phyloP scores from a whole-genome alignment of 176 grass and related monocot species.

The Phragmites australis region DNA sequence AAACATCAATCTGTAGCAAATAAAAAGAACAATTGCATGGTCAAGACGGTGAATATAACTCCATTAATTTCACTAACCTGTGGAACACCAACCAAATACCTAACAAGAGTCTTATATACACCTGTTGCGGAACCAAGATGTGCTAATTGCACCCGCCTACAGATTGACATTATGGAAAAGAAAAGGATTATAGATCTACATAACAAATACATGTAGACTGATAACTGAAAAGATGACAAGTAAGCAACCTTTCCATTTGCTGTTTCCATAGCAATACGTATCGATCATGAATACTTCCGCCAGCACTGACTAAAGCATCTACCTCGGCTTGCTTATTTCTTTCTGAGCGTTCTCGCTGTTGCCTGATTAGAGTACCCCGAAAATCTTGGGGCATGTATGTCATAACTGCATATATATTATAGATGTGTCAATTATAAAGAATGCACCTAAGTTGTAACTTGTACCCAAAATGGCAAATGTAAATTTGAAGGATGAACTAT shows the following conservation, averaged over 20 bases:
- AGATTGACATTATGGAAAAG: conserved; percentile 34
- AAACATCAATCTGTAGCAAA: neutral
- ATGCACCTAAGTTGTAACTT: conserved; percentile 2
- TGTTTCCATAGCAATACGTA: conserved; percentile 91
- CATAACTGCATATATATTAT: conserved; percentile 85
- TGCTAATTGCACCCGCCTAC: conserved; percentile 86
- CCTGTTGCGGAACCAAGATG: conserved; percentile 92
- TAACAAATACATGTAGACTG: neutral
- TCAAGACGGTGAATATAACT: conserved; percentile 14
- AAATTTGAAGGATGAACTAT: neutral
- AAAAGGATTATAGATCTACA: conserved; percentile 21
- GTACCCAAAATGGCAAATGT: neutral
- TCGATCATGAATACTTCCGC: conserved; percentile 75
- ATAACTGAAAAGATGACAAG: conserved; percentile 4
- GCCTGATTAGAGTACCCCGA: conserved; percentile 81
- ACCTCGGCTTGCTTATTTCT: conserved; percentile 90
- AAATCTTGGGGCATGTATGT: conserved; percentile 99
- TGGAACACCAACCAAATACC: conserved; percentile 96
- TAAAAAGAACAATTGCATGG: neutral
- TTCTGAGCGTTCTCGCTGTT: conserved; percentile 91
- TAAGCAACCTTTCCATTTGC: conserved; percentile 87
- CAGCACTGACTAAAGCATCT: conserved; percentile 79
- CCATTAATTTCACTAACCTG: conserved; percentile 54
- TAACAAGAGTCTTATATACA: conserved; percentile 99
- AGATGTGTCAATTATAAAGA: conserved; percentile 38